phyloP scores from a whole-genome alignment of 805 yeast species.

The Saccharomycodes ludwigii region DNA sequence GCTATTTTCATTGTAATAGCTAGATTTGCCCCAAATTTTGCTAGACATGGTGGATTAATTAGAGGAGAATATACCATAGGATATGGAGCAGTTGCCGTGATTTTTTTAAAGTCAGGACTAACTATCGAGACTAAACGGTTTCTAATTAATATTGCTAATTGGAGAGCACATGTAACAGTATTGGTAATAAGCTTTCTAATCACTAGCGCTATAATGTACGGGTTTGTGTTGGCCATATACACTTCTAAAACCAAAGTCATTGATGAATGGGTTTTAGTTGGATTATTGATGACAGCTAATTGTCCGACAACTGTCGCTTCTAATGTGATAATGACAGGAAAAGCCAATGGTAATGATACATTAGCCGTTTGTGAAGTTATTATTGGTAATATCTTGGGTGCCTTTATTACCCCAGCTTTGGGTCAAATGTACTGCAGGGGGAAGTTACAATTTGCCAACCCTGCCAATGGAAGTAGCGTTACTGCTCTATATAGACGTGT shows the following conservation, averaged over 20 bases:
- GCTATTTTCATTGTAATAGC: slow-evolving; percentile 70
- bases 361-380: slow-evolving; percentile 76
- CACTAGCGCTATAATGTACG: slow-evolving; percentile 60
- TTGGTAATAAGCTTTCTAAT: slow-evolving; percentile 56
- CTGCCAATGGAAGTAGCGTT: slow-evolving; percentile 45
- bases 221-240: slow-evolving; percentile 55
- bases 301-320: slow-evolving; percentile 91
- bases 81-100: slow-evolving; percentile 79
- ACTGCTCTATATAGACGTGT: slow-evolving; percentile 54
- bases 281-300: slow-evolving; percentile 69
- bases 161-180: slow-evolving; percentile 76
- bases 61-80: slow-evolving; percentile 65
- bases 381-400: slow-evolving; percentile 75
- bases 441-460: slow-evolving; percentile 69
- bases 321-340: slow-evolving; percentile 82
- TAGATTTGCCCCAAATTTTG: slow-evolving; percentile 68
- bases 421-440: slow-evolving; percentile 54
- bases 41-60: slow-evolving; percentile 69
- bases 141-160: slow-evolving; percentile 49
- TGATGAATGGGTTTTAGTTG: slow-evolving; percentile 67
- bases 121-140: slow-evolving; percentile 59
- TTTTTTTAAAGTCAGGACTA: slow-evolving; percentile 71
- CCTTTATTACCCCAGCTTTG: slow-evolving; percentile 77
- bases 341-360: slow-evolving; percentile 73
- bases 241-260: slow-evolving; percentile 46